phyloP scores from a whole-genome alignment of 2,329 filamentous ascomycete genomes.

The Colletotrichum spinosum region DNA sequence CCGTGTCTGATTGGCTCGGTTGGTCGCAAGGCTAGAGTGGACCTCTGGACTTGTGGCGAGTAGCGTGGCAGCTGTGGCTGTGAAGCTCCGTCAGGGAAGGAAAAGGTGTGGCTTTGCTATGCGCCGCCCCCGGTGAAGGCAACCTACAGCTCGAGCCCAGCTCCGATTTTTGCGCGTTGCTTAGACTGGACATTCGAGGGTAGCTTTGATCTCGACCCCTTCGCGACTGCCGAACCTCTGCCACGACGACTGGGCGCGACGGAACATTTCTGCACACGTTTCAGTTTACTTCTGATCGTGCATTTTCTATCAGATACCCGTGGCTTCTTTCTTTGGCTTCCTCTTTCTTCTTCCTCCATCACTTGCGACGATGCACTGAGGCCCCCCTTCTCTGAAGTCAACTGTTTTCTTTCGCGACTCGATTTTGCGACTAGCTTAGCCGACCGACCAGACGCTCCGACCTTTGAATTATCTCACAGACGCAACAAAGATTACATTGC shows the following conservation, averaged over 20 bases:
- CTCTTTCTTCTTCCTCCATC: background rate
- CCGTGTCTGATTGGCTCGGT: slow-evolving; percentile 49
- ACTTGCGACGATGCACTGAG: slow-evolving; percentile 27
- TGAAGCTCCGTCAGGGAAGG: slow-evolving; percentile 19
- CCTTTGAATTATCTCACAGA: slow-evolving; percentile 11
- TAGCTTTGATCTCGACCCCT: slow-evolving; percentile 23
- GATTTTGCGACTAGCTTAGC: slow-evolving; percentile 16
- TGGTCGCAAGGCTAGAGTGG: slow-evolving; percentile 47
- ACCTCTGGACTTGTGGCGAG: background rate
- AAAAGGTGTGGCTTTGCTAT: slow-evolving; percentile 18
- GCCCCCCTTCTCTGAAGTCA: background rate
- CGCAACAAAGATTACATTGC: slow-evolving; percentile 32
- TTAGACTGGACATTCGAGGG: slow-evolving; percentile 7
- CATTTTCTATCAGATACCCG: slow-evolving; percentile 24
- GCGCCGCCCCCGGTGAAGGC: slow-evolving; percentile 31
- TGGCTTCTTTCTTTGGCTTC: background rate
- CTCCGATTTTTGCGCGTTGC: slow-evolving; percentile 38
- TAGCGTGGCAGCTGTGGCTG: background rate
- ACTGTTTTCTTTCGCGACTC: slow-evolving; percentile 23
- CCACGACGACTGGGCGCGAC: background rate
- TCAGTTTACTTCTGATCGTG: background rate
- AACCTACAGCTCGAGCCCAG: slow-evolving; percentile 10
- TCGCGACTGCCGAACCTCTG: slow-evolving; percentile 10
- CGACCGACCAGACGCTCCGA: too few species aligned
- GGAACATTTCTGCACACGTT: background rate